Evolutionary conservation across 768 basidiomycete species (phyloP), one percentile per base, ranked within the genome.

Genomic region (Suillus sp.): DNA sequence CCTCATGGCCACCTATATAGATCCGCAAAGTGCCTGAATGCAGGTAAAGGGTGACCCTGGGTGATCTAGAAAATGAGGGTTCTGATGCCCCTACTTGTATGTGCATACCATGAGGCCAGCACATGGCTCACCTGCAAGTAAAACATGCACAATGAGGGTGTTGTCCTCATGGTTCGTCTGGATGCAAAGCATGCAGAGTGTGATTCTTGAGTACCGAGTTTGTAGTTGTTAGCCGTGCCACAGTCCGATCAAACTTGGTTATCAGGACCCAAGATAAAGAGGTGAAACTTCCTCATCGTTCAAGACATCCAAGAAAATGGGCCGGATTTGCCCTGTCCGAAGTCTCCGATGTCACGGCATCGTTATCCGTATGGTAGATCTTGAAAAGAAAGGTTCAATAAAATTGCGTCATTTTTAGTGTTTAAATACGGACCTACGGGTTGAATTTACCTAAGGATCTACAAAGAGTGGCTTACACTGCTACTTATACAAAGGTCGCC

Each of bases 401-500:
- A 20, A 27, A 57, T 20, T 57, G 25, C 25, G 25, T 57, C 10
- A 40, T 57, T 57, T 38, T 57, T 57, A 57, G 51, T 34, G 51
- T 32, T 38, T 16, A 48, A 48, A 48, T 30, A 48, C 48, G 48
- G 48, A 51, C 18, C 27, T 51, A 51, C 9, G 50, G 25, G 37
- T 27, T 57, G 25, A 18, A 40, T 27, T 56, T 38, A 53, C 51
- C 20, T 53, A 53, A 53, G 51, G 51, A 53, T 53, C 32, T 32
- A 7, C 56, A 20, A 27, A 27, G 48, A 25, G 56, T 42, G 56
- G 40, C 56, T 57, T 9, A 57, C 56, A 40, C 18, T 42, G 25
- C 56, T 57, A 57, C 38, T 57, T 40, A 57, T 40, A 57, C 56
- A 57, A 57, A 38, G 25, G 18, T 35, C 37, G 50, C 55, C 37